phyloP scores from a whole-genome alignment of 805 yeast genomes.

The Alloascoidea africana region DNA sequence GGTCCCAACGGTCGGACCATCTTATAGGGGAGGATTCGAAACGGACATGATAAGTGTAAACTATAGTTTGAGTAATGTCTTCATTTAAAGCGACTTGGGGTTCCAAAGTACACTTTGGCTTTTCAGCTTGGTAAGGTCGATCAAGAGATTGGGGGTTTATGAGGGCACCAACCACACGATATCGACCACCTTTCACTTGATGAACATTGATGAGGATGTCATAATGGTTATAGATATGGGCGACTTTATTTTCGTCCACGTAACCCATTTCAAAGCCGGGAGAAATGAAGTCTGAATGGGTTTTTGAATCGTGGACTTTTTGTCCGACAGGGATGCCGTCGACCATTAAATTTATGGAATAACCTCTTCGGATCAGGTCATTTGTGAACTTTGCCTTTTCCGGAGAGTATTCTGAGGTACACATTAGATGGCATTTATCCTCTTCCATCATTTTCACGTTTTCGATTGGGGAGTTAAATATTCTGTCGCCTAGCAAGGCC shows the following conservation, averaged over 20 bases:
- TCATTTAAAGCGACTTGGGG: constrained; percentile 21
- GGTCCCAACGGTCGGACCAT: constrained; percentile 89
- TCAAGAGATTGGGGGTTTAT: constrained; percentile 44
- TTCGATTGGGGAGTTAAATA: constrained; percentile 65
- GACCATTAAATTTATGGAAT: constrained; percentile 66
- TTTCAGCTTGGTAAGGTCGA: constrained; percentile 13
- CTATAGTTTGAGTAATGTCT: constrained; percentile 33
- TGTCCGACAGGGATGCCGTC: constrained; percentile 81
- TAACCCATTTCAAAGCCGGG: constrained; percentile 62
- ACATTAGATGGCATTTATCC: constrained; percentile 37
- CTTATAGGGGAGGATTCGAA: constrained; percentile 46
- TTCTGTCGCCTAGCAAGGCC: constrained; percentile 71
- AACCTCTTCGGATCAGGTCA: constrained; percentile 60
- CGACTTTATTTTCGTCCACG: constrained; percentile 37
- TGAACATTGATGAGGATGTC: constrained; percentile 56
- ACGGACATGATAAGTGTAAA: constrained; percentile 51
- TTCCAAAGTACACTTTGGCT: background rate
- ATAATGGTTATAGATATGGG: constrained; percentile 59
- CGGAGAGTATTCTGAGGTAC: constrained; percentile 34
- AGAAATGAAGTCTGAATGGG: constrained; percentile 46
- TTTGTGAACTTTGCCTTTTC: constrained; percentile 55
- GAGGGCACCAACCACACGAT: constrained; percentile 64
- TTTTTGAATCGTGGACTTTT: constrained; percentile 35
- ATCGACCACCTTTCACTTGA: constrained; percentile 38
- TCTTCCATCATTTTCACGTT: constrained; percentile 49